Evolutionary conservation across 805 yeast genomes (phyloP), one percentile per base, ranked within the genome.

Genomic region (Tetrapisispora arboricola): DNA sequence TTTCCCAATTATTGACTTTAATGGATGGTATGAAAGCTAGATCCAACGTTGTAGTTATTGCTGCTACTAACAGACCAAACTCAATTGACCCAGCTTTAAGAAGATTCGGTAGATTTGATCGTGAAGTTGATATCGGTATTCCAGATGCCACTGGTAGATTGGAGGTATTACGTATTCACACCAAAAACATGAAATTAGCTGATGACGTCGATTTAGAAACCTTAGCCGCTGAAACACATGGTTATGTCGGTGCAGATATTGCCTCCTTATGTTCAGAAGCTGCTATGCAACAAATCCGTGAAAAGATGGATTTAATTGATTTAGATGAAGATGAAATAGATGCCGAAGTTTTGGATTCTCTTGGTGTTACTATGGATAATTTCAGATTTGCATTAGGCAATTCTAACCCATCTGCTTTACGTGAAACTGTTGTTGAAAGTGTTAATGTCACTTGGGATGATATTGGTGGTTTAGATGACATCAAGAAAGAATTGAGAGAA

Each of bases 11-110:
- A 60, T 77, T 92, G 63, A 92, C 99, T 16, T 74, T 92, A 54
- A 92, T 92, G 99, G 99, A 92, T 63, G 99, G 98, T 73, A 92
- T 92, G 98, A 90, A 90, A 69, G 95, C 97, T n/a, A 81, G 98
- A 67, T 83, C 97, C 31, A 92, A 92, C 61, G 83, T 86, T 54
- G 98, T 92, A 47, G 99, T 92, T 43, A 92, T 92, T 68, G 99
- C 98, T 42, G 99, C 99, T 28, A 92, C 90, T 7, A 81, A 81
- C 57, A 65, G 88, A 55, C 84, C 87, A 44, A 80, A 80, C 57
- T 68, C 81, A 36, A 75, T 81, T 34, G 88, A 81, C 56, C 78
- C 85, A 1, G 86, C 87, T n/a, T 68, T 85, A 46, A 70, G 95
- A 60, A 69, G 95, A 61, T 90, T 90, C 6, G 95, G 95, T 41